A percentile compares a stretch with the other conserved stretches of the same genome.
Conservation (phyloP, 2,329 filamentous ascomycete genomes). For the Mycosphaerella arachidis region DNA sequence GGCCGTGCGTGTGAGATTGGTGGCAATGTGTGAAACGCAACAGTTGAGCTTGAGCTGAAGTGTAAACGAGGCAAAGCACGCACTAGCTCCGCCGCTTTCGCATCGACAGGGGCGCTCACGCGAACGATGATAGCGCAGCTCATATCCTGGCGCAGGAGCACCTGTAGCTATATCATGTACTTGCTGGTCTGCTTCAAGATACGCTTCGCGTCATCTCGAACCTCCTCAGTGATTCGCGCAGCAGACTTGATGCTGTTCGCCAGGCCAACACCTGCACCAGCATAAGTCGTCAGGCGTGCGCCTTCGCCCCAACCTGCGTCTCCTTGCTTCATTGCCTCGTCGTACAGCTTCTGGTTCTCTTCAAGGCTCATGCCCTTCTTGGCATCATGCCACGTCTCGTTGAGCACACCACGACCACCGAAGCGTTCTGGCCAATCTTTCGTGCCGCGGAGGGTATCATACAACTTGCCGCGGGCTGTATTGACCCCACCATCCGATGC, state of each 20-base stretch:
- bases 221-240: constrained; percentile 49
- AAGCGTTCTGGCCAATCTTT: constrained; percentile 55
- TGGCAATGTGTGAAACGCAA: background rate
- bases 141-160: background rate
- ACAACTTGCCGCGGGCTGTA: constrained; percentile 50
- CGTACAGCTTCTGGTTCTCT: constrained; percentile 44
- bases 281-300: constrained; percentile 58
- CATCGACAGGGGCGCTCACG: background rate
- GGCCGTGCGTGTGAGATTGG: background rate
- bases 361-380: constrained; percentile 38
- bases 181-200: constrained; percentile 29
- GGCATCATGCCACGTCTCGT: constrained; percentile 47
- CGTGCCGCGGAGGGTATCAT: constrained; percentile 53
- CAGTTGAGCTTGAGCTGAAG: background rate
- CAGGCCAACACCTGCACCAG: constrained; percentile 58
- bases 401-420: constrained; percentile 56
- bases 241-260: constrained; percentile 49
- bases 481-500: constrained; percentile 48
- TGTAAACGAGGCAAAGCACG: background rate
- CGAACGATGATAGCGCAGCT: background rate
- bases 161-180: background rate
- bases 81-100: background rate
- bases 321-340: constrained; percentile 47
- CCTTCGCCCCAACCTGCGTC: constrained; percentile 51
- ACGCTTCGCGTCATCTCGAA: constrained; percentile 37